phyloP scores from a whole-genome alignment of 2,329 filamentous ascomycete species.

The Trichoderma brevicompactum region DNA sequence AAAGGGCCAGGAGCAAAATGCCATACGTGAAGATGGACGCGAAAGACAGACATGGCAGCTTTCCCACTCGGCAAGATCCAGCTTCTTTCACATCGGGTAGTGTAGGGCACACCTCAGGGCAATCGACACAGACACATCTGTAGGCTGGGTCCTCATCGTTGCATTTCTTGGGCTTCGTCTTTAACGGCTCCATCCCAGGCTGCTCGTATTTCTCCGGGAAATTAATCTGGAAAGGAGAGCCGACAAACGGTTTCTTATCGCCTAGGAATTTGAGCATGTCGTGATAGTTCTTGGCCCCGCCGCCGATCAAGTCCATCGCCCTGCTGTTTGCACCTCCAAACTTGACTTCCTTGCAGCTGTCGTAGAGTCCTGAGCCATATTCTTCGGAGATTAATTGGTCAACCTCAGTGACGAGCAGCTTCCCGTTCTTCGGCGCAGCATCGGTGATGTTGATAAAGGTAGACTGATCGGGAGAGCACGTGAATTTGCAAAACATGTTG shows the following conservation, averaged over 20 bases:
- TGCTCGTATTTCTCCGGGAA: conserved; percentile 70
- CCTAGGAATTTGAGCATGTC: conserved; percentile 90
- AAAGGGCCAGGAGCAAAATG: conserved; percentile 69
- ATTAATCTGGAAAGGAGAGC: conserved; percentile 98
- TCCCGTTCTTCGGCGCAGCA: conserved; percentile 64
- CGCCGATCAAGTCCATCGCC: conserved; percentile 95
- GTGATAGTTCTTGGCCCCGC: conserved; percentile 87
- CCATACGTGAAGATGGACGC: conserved; percentile 86
- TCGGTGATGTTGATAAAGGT: conserved; percentile 91
- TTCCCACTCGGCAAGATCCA: conserved; percentile 78
- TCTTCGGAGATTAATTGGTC: conserved; percentile 85
- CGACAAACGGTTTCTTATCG: conserved; percentile 79
- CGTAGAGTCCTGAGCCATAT: conserved; percentile 86
- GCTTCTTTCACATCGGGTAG: conserved; percentile 74
- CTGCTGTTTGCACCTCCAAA: conserved; percentile 92
- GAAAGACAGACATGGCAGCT: conserved; percentile 92
- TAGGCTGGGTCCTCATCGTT: conserved; percentile 86
- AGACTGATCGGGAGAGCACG: conserved; percentile 95
- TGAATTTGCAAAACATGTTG: conserved; percentile 97
- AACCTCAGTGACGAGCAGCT: conserved; percentile 78
- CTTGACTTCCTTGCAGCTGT: conserved; percentile 99
- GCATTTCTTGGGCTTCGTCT: conserved; percentile 80
- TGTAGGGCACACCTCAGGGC: conserved; percentile 80
- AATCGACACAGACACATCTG: conserved; percentile 92
- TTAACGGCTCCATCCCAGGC: conserved; percentile 70